Percentiles rank a stretch among this genome's conserved stretches.
These are phyloP conservation scores for Daldinia childiae DNA, from an alignment of 495 filamentous ascomycete genomes.

Conservation along the genomic window DNA sequence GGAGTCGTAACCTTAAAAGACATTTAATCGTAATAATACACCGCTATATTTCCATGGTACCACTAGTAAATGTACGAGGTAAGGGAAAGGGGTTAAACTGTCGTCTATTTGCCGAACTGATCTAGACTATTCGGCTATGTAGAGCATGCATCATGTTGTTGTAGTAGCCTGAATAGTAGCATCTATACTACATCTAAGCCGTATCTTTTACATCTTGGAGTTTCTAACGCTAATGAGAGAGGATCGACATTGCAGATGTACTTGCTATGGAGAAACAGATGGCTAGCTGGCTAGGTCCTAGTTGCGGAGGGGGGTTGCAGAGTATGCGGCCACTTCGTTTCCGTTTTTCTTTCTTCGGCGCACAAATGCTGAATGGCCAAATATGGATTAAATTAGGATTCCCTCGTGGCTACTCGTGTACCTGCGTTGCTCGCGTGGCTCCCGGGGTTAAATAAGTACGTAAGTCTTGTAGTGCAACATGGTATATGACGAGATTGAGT, in stretches of 20 bases:
- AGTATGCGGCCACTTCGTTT: conserved; percentile 33
- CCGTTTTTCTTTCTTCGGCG: conserved; percentile 14
- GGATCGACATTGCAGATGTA: conserved; percentile 37
- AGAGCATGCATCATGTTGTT: conserved; percentile 11
- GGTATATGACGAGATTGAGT: not conserved
- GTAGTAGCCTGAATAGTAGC: conserved; percentile 31
- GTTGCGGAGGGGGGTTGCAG: conserved; percentile 19
- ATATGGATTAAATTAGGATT: conserved; percentile 31
- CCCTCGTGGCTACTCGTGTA: conserved; percentile 36
- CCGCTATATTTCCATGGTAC: conserved; percentile 9
- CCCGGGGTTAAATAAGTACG: conserved; percentile 8
- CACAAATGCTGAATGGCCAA: not conserved
- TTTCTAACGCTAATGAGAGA: conserved; percentile 8
- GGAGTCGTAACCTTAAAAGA: not conserved
- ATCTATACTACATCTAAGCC: not conserved
- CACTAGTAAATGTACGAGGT: not conserved
- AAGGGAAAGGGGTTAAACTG: conserved; percentile 1
- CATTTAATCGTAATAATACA: conserved; percentile 14
- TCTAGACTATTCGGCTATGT: conserved; percentile 24
- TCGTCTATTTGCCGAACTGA: conserved; percentile 14
- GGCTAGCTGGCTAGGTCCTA: conserved; percentile 12
- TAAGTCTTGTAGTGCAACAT: conserved; percentile 18
- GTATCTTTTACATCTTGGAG: conserved; percentile 4
- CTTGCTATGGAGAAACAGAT: conserved; percentile 14
- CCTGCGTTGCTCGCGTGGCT: conserved; percentile 37